Percentiles rank a stretch among this genome's conserved stretches.
phyloP scores from a whole-genome alignment of 345 rosid species.

The Psidium friedrichsthalianum region DNA sequence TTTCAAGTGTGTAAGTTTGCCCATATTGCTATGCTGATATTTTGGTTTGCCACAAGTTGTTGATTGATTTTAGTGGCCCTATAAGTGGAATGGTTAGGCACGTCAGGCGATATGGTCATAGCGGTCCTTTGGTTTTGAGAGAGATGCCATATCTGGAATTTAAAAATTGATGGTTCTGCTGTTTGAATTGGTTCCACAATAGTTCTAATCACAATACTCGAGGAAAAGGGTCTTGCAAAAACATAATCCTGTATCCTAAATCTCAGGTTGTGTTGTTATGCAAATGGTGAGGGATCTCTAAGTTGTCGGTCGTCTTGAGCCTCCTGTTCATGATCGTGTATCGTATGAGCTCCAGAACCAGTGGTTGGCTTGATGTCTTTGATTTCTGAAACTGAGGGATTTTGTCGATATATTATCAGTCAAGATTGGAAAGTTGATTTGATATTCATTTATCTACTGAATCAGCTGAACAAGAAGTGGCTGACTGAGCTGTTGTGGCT shows the following conservation, averaged over 20 bases:
- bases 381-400: neutral
- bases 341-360: neutral
- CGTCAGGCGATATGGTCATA: neutral
- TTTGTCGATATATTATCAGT: neutral
- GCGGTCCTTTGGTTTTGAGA: neutral
- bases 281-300: neutral
- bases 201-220: neutral
- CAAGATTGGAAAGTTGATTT: neutral
- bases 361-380: neutral
- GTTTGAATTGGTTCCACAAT: neutral
- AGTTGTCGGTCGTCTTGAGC: neutral
- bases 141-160: neutral
- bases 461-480: neutral
- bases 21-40: slow-evolving; percentile 5
- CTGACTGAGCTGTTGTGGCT: neutral
- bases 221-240: neutral
- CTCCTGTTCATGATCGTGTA: neutral
- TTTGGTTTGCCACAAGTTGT: neutral
- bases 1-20: slow-evolving; percentile 87
- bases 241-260: neutral
- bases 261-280: neutral
- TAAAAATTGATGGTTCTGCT: neutral
- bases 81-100: neutral
- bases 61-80: neutral
- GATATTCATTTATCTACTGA: neutral